Evolutionary conservation across 2,329 filamentous ascomycete genomes (phyloP), one percentile per base, ranked within the genome.

Genomic region (Aspergillus texensis): DNA sequence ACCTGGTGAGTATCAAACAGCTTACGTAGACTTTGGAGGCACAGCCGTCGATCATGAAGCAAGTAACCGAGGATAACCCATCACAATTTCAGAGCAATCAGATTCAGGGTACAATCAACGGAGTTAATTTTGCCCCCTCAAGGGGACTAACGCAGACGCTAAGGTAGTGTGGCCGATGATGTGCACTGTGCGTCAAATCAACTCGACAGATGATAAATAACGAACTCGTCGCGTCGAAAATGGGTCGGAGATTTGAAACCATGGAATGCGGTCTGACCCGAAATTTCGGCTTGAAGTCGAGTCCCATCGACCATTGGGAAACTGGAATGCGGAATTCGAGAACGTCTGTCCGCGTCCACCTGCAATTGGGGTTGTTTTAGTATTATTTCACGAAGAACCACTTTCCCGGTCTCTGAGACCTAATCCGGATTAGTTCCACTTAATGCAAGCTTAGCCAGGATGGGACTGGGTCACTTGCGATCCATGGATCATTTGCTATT

Each of bases 171-270:
- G 50, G 56, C 41, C 56, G 60, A 46, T 52, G 61, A 62, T 62
- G 41, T 62, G 61, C 61, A 59, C 56, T 54, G 61, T 62, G 61
- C 56, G 61, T 59, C 61, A 62, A 62, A 62, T 62, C 56, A 62
- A 39, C 56, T 41, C 28, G 48, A 58, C 34, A 57, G 60, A 59
- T 55, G 46, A 39, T 41, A 62, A 62, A 58, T 62, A 53, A 59
- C 30, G 52, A 54, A 54, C 28, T 54, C n/a, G 52, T 24, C 30
- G 10, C 19, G 52, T 36, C 52, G 52, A 54, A 54, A 54, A 54
- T 36, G 52, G 19, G 28, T 36, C 52, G 52, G 52, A 54, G 8
- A 54, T 54, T 54, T 54, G 30, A 34, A 54, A 54, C 52, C 52
- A 59, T 50, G 56, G 53, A 52, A 59, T 59, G 46, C 52, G 34